Percentiles rank a stretch among this genome's conserved stretches.
Evolutionary conservation across 2,329 filamentous ascomycete genomes (phyloP).

Genomic region (Fusarium sp.): DNA sequence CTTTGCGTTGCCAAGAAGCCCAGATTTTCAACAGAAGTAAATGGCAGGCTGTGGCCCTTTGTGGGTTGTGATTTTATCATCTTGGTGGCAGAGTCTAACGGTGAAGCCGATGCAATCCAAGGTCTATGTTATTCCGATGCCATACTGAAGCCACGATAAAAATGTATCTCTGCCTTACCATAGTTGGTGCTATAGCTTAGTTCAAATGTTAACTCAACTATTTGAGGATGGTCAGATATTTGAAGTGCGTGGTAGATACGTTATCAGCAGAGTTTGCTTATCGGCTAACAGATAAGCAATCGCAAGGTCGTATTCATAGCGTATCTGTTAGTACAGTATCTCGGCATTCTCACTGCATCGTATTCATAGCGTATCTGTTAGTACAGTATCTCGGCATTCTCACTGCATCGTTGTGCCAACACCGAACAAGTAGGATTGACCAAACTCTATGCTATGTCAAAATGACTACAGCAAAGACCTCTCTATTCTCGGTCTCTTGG

Average conservation of each 20-base stretch:
- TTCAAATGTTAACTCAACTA: not conserved
- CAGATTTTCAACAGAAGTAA: not conserved
- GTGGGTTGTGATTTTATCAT: not conserved
- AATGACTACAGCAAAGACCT: too few relatives aligned
- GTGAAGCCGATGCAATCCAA: rapidly evolving
- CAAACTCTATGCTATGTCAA: too few relatives aligned
- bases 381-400: not conserved
- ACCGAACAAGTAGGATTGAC: too few relatives aligned
- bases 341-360: too few relatives aligned
- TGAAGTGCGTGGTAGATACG: too few relatives aligned
- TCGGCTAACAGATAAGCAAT: not conserved
- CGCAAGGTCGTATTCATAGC: too few relatives aligned
- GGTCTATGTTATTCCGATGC: too few relatives aligned
- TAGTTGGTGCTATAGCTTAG: not conserved
- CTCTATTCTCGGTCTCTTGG: too few relatives aligned
- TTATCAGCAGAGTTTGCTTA: not conserved
- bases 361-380: not conserved
- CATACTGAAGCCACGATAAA: too few relatives aligned
- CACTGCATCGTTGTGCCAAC: too few relatives aligned
- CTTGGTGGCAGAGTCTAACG: not conserved
- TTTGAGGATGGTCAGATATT: too few relatives aligned
- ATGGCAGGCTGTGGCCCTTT: rapidly evolving
- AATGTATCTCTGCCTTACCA: not conserved
- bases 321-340: not conserved
- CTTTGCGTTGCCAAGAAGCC: not conserved